Percentiles rank a stretch among this genome's conserved stretches.
Conservation (phyloP, 1,284 basidiomycete species). For the Ganoderma resinaceum region DNA sequence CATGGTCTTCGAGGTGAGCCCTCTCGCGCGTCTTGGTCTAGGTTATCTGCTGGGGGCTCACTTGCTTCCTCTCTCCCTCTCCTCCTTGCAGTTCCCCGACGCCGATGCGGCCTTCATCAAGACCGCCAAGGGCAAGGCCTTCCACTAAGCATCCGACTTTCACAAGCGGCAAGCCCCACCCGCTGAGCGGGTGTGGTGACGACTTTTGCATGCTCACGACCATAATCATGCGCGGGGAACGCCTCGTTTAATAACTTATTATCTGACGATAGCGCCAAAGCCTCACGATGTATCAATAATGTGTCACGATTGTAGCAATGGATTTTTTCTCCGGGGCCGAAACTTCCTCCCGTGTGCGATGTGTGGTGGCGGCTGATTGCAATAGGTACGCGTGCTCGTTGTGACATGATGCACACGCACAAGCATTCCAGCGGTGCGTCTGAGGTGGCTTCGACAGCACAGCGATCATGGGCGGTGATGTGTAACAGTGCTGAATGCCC, state of each 20-base stretch:
- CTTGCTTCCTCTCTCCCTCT: background rate
- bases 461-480: background rate
- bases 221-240: background rate
- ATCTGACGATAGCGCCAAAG: background rate
- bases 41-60: background rate
- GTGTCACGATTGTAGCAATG: conserved; percentile 13
- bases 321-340: conserved; percentile 8
- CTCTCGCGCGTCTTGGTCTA: background rate
- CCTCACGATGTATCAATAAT: conserved; percentile 14
- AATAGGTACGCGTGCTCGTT: background rate
- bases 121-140: conserved; percentile 22
- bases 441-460: background rate
- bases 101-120: conserved; percentile 27
- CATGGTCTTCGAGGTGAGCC: conserved; percentile 26
- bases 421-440: background rate
- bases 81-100: conserved; percentile 20
- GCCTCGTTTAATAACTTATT: conserved; percentile 3
- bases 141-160: conserved; percentile 7
- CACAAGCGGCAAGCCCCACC: background rate
- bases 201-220: background rate
- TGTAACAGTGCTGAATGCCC: background rate
- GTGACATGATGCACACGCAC: background rate
- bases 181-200: background rate
- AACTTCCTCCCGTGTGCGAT: conserved; percentile 3
- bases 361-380: background rate